Percentiles rank a stretch among this genome's conserved stretches.
Conservation (phyloP, 176 grass and related monocot species). For the Oryza longistaminata region DNA sequence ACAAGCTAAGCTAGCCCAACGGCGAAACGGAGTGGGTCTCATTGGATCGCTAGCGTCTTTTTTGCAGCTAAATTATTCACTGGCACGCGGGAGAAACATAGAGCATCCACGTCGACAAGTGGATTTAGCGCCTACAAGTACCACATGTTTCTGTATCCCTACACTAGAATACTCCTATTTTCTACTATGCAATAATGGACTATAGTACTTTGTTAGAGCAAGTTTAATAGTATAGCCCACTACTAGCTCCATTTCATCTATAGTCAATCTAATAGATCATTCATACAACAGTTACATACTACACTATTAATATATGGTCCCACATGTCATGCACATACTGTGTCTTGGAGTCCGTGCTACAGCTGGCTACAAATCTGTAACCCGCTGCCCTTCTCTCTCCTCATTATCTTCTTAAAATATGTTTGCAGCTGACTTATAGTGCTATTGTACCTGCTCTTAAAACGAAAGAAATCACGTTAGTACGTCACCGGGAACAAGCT, state of each 20-base stretch:
- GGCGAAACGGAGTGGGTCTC: not conserved
- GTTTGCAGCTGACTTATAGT: no score
- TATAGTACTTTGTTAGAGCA: not conserved
- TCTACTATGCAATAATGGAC: not conserved
- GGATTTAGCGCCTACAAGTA: not conserved
- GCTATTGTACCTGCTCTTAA: no score
- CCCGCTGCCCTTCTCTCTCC: no score
- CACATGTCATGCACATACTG: no score
- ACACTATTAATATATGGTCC: no score
- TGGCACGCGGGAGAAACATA: not conserved
- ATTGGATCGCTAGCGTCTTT: not conserved
- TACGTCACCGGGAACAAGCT: slow-evolving; percentile 5
- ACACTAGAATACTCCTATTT: not conserved
- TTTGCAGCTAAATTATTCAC: not conserved
- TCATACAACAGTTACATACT: no score
- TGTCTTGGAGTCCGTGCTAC: no score
- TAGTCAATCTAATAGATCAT: no score
- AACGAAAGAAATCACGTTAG: slow-evolving; percentile 12
- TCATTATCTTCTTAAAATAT: no score
- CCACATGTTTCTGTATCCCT: slow-evolving; percentile 8
- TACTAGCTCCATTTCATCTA: no score
- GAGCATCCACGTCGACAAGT: slow-evolving; percentile 14
- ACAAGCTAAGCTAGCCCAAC: not conserved
- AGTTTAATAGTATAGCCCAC: no score
- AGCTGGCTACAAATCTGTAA: no score